Percentiles rank a stretch among this genome's conserved stretches.
Conservation (phyloP, 371 early-diverging fungal species). For the Vairimorpha ceranae region DNA sequence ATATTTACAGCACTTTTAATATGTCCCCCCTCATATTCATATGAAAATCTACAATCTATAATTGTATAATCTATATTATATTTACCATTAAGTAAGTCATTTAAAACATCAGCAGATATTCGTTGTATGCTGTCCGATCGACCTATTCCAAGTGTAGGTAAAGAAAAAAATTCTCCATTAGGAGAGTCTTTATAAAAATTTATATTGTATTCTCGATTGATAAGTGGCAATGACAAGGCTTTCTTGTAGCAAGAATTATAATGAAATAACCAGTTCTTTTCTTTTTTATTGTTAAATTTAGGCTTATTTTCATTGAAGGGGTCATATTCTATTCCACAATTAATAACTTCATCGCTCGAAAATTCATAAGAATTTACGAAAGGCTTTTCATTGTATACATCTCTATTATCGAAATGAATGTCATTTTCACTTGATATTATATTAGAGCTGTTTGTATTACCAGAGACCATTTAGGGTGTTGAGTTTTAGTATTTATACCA, state of each 20-base stretch:
- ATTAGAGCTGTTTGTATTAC: conserved; percentile 5
- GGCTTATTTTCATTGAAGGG: neutral
- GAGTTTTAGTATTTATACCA: neutral
- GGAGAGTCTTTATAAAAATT: conserved; percentile 33
- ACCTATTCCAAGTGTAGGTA: conserved; percentile 58
- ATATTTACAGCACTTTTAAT: conserved; percentile 70
- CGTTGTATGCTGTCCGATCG: conserved; percentile 56
- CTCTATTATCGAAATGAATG: neutral
- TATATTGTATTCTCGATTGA: neutral
- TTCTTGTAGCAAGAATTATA: neutral
- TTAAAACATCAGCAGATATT: conserved; percentile 40
- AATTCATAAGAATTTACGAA: neutral
- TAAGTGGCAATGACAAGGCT: neutral
- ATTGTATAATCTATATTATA: conserved; percentile 63
- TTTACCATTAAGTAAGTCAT: conserved; percentile 29
- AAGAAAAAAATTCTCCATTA: conserved; percentile 34
- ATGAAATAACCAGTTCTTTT: neutral
- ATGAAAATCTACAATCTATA: conserved; percentile 75
- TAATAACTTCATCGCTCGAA: neutral
- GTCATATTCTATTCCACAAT: neutral
- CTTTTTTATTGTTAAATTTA: conserved; percentile 10
- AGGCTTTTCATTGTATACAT: conserved; percentile 4
- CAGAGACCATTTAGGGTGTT: neutral
- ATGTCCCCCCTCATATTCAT: conserved; percentile 79
- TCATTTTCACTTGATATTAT: conserved; percentile 16